Conservation (phyloP, 106 monocot species). For the Hemerocallis citrina region DNA sequence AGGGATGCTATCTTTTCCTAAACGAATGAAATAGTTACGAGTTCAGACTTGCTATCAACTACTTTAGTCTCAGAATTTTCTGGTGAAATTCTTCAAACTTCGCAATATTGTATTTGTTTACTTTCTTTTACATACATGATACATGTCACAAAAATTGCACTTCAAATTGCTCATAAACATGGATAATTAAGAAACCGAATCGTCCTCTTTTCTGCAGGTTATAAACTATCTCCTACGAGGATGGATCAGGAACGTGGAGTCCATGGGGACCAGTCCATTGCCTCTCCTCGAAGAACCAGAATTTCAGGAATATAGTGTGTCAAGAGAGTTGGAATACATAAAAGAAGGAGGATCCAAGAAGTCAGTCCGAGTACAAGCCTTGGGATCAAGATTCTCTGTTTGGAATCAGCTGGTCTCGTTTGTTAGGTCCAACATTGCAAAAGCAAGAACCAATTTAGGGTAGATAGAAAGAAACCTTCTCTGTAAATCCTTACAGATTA, state of each 20-base stretch:
- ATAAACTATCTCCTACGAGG: constrained; percentile 84
- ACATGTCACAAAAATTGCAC: too few relatives aligned
- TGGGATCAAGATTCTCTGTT: constrained; percentile 50
- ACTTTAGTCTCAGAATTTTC: not conserved
- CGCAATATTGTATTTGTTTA: not conserved
- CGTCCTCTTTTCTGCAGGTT: constrained; percentile 29
- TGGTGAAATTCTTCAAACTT: too few relatives aligned
- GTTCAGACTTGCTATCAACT: not conserved
- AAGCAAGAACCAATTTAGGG: constrained; percentile 5
- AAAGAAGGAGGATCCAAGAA: constrained; percentile 58
- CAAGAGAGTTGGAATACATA: constrained; percentile 61
- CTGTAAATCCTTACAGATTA: not conserved
- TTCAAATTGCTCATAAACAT: not conserved
- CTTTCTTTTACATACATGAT: too few relatives aligned
- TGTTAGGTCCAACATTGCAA: constrained; percentile 23
- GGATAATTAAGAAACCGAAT: not conserved
- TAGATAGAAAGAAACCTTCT: constrained; percentile 3
- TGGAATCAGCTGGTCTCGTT: constrained; percentile 52
- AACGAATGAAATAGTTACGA: not conserved
- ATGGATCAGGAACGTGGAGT: constrained; percentile 88
- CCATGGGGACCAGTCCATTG: constrained; percentile 36
- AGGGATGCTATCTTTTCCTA: too few relatives aligned
- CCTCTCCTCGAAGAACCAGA: constrained; percentile 67
- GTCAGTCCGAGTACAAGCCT: constrained; percentile 47
- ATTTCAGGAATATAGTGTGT: constrained; percentile 23